Conservation (phyloP, 1,139 yeast species). For the Taphrina sp. region DNA sequence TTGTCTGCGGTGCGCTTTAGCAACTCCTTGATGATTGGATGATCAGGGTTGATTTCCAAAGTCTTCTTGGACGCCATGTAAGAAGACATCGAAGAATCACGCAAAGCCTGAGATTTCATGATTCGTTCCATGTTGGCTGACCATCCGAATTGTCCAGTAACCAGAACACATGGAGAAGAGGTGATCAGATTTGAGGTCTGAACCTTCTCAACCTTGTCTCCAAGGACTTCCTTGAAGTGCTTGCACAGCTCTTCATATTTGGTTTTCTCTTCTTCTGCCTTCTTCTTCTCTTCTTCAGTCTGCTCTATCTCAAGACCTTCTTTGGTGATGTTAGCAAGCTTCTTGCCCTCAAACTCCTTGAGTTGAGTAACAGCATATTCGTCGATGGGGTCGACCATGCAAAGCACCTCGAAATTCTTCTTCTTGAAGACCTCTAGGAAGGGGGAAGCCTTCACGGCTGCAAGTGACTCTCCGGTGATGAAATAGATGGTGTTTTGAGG, state of each 20-base stretch:
- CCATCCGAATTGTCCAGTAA: constrained; percentile 99
- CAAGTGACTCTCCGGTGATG: constrained; percentile 97
- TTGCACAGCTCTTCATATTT: constrained; percentile 92
- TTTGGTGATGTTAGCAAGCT: constrained; percentile 97
- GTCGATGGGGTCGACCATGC: constrained; percentile 98
- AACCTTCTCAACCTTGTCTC: constrained; percentile 99
- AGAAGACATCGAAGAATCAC: constrained; percentile 97
- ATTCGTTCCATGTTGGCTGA: constrained; percentile 99
- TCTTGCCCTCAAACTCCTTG: constrained; percentile 99
- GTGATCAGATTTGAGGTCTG: constrained; percentile 96
- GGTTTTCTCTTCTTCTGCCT: constrained; percentile 88
- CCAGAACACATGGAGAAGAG: constrained; percentile 99
- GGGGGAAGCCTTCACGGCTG: constrained; percentile 98
- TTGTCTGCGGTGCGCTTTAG: constrained; percentile 93
- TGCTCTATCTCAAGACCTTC: constrained; percentile 95
- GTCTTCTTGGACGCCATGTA: constrained; percentile 99
- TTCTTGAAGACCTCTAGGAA: constrained; percentile 98
- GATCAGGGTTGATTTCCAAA: constrained; percentile 96
- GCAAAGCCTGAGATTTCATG: constrained; percentile 99
- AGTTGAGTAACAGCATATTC: constrained; percentile 99
- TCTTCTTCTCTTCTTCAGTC: constrained; percentile 93
- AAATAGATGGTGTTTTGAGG: constrained; percentile 99
- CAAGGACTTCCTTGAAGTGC: constrained; percentile 94
- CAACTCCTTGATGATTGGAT: constrained; percentile 91
- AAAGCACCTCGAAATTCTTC: constrained; percentile 96